Evolutionary conservation across 345 rosid species (phyloP), one percentile per base, ranked within the genome.

Genomic region (Capsella bursapastoris): DNA sequence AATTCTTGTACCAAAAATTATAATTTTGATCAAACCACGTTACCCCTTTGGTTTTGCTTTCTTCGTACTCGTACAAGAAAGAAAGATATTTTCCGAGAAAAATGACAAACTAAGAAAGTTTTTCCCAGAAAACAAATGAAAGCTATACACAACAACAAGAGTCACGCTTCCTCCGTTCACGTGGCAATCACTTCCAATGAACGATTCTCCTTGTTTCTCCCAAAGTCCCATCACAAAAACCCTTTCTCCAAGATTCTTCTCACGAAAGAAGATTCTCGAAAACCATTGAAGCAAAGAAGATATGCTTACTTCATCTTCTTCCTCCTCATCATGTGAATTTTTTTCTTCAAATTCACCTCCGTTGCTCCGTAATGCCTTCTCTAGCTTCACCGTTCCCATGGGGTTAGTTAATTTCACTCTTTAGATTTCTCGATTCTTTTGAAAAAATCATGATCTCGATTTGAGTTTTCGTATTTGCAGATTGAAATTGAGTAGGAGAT

Each of bases 401-500:
- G 72, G 81, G 81, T 78, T 65, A 66, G 78, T 78, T 32, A 22
- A 8, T 51, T 45, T 14, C 9, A 8, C 22, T 5, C 0, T 15
- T 57, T 31, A 22, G 25, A 22, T 25, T 5, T 65, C 75, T 64
- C 31, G 56, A 22, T 66, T 50, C 15, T 1, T 34, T 57, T 34
- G 7, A 59, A 43, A 13, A 44, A 44, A 5, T 44, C 8, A 44
- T 44, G 18, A 41, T 41, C 14, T 12, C 8, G 16, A 47, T 68
- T 68, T 29, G 57, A 12, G 12, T 70, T 38, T 68, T 79, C 67
- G 64, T 56, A 12, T 44, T 75, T 6, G 31, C 67, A 88, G 98
- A 72, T 80, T 88, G 83, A 88, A 78, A 64, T 77, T 81, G 32
- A 73, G 83, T 53, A 81, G 64, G 71, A 81, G 53, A 22, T 70